Evolutionary conservation across 306 rosid species (phyloP).

Genomic region (Glycine tomentella): DNA sequence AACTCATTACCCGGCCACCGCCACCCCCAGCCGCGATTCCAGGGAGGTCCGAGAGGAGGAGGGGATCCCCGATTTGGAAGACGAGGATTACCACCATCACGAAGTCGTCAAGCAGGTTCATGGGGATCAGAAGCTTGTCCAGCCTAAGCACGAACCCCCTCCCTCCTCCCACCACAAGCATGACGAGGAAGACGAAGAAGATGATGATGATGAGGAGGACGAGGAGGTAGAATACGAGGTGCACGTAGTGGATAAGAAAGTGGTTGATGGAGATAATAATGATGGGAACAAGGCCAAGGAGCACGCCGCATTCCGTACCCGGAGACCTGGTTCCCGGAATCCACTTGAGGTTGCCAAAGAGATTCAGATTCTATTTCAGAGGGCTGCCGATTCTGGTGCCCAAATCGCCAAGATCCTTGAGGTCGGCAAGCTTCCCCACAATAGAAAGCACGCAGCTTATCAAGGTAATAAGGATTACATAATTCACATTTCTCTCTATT

Average conservation of each 20-base stretch:
- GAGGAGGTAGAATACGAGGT: conserved; percentile 55
- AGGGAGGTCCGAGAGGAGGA: conserved; percentile 89
- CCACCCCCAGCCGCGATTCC: conserved; percentile 75
- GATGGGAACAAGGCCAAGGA: conserved; percentile 54
- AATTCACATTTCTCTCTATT: too few relatives aligned
- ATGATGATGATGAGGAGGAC: background rate
- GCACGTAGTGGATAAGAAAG: conserved; percentile 60
- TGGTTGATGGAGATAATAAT: conserved; percentile 49
- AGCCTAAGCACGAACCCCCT: conserved; percentile 31
- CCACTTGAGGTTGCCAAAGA: conserved; percentile 75
- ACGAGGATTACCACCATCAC: conserved; percentile 60
- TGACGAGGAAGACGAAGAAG: conserved; percentile 24
- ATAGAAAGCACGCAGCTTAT: conserved; percentile 58
- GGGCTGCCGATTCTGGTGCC: conserved; percentile 80
- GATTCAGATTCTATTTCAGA: conserved; percentile 76
- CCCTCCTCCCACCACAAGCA: background rate
- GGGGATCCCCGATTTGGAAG: conserved; percentile 98
- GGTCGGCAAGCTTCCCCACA: conserved; percentile 76
- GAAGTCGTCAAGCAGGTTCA: conserved; percentile 89
- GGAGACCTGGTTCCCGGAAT: conserved; percentile 61
- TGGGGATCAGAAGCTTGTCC: conserved; percentile 64
- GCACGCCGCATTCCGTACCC: conserved; percentile 59
- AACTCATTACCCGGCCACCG: conserved; percentile 58
- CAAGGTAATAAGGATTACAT: too few relatives aligned
- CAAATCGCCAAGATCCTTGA: conserved; percentile 80